Base-by-base conservation (phyloP, 2,329 filamentous ascomycete species). In the Aspergillus fischeri region DNA sequence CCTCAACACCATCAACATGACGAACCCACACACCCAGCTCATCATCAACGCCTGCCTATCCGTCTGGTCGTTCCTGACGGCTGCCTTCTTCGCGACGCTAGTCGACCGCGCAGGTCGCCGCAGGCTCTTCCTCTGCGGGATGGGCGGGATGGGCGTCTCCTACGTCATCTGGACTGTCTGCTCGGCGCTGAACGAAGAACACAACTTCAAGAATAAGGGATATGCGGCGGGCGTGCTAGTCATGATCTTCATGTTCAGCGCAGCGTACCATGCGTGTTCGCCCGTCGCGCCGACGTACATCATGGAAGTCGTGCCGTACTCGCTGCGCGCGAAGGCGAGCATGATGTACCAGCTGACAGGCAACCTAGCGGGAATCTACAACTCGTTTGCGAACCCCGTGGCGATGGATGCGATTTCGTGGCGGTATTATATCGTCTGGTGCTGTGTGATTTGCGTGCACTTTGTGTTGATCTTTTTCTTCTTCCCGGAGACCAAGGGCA, bases 21-120 rank as follows among this genome's bases (percentile, higher is more conserved):
- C 65, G 8, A 63, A 67, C 25, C 61, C 67, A 1, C 63, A 65
- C n/a, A 67, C 65, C 1, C 74, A 78, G 51, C 74, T 72, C 4
- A 60, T 75, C 4, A 75, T 78, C 66, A 77, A 76, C 55, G 74
- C 69, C 28, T 52, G 67, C 0, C 58, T 73, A 0, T 67, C 66
- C 45, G 52, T 66, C 1, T 68, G 65, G 60, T 66, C 64, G 49
- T 65, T 68, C 14, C 42, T 67, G 27, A 53, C 61, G 0, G 65
- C 64, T 1, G 50, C 50, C 2, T 57, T 29, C 21, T 65, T 57
- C 11, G 59, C 67, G 2, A 21, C 68, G 6, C 53, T 65, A 3
- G 65, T 65, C 9, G 68, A 70, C 9, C 54, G 64, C 8, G 44
- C 64, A 1, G 67, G 67, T 4, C 62, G 67, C 9, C 57, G 69